A percentile compares a stretch with the other conserved stretches of the same genome.
Conservation (phyloP, 495 filamentous ascomycete species). For the Chaetomium fimeti region DNA sequence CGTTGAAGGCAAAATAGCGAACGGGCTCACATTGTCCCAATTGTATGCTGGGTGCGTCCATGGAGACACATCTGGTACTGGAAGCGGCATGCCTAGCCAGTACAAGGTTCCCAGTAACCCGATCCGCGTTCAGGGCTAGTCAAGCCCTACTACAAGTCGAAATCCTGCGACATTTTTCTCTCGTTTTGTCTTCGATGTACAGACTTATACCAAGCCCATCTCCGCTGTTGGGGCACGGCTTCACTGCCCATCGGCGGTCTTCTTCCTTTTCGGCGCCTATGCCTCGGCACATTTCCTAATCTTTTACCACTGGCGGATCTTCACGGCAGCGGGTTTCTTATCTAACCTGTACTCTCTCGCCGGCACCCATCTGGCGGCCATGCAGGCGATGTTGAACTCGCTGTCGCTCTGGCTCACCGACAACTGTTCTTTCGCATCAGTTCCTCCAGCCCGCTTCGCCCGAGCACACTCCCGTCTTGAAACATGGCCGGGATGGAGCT, state of each 20-base stretch:
- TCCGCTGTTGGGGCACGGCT: conserved; percentile 5
- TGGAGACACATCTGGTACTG: background rate
- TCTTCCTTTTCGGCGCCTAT: background rate
- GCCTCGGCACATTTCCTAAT: conserved; percentile 10
- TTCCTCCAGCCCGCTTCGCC: conserved; percentile 5
- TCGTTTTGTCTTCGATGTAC: conserved; percentile 17
- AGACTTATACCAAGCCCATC: conserved; percentile 1
- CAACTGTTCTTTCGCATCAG: conserved; percentile 6
- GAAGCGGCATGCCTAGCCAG: conserved; percentile 9
- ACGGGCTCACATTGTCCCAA: conserved; percentile 49
- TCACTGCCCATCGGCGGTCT: background rate
- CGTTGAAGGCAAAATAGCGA: conserved; percentile 68
- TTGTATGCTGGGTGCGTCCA: conserved; percentile 13
- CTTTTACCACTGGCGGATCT: conserved; percentile 9
- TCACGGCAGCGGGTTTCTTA: conserved; percentile 3
- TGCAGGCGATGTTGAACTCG: conserved; percentile 8
- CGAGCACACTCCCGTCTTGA: background rate
- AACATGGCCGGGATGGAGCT: conserved; percentile 3
- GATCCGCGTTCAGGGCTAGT: conserved; percentile 38
- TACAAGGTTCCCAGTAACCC: conserved; percentile 19
- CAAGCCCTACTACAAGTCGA: conserved; percentile 1
- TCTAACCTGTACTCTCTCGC: conserved; percentile 6
- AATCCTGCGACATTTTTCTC: background rate
- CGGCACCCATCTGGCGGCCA: background rate
- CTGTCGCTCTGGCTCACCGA: conserved; percentile 13